A percentile compares a stretch with the other conserved stretches of the same genome.
phyloP scores from a whole-genome alignment of 768 basidiomycete species.

The Leccinum sublutescens region DNA sequence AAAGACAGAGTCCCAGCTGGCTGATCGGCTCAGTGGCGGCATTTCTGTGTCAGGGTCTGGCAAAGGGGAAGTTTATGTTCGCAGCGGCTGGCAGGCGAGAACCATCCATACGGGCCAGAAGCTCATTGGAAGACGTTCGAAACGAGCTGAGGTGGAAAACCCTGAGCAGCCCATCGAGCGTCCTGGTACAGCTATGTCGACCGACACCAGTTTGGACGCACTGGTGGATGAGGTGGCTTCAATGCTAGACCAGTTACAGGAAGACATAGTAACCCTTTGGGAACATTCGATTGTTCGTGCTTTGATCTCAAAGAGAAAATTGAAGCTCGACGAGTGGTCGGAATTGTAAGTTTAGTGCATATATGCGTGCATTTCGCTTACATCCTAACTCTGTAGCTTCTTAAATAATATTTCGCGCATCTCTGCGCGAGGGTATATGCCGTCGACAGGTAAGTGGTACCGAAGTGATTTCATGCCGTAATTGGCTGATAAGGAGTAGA shows the following conservation, averaged over 20 bases:
- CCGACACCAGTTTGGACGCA: constrained; percentile 43
- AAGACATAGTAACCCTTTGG: constrained; percentile 75
- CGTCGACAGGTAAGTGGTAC: constrained; percentile 59
- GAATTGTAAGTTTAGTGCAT: constrained; percentile 66
- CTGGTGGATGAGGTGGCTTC: constrained; percentile 60
- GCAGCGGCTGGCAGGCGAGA: constrained; percentile 78
- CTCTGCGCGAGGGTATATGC: constrained; percentile 65
- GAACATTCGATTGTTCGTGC: constrained; percentile 66
- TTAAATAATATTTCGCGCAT: constrained; percentile 71
- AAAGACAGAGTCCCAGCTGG: constrained; percentile 60
- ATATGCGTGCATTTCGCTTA: constrained; percentile 20
- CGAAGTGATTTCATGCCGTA: constrained; percentile 25
- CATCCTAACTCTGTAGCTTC: constrained; percentile 49
- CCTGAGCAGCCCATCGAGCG: constrained; percentile 31
- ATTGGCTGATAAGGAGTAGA: constrained; percentile 43
- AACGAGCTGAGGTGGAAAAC: constrained; percentile 23
- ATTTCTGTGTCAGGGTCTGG: constrained; percentile 73
- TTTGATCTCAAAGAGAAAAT: constrained; percentile 62
- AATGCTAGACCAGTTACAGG: constrained; percentile 55
- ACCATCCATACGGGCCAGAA: constrained; percentile 52
- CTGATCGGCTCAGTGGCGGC: constrained; percentile 72
- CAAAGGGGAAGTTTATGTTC: constrained; percentile 71
- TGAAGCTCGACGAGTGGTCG: constrained; percentile 84
- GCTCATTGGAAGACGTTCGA: constrained; percentile 29
- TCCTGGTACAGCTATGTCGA: constrained; percentile 28